A percentile compares a stretch with the other conserved stretches of the same genome.
These are phyloP conservation scores for Aspergillus conjunctus DNA, from an alignment of 495 filamentous ascomycete genomes.

Conservation along the genomic window DNA sequence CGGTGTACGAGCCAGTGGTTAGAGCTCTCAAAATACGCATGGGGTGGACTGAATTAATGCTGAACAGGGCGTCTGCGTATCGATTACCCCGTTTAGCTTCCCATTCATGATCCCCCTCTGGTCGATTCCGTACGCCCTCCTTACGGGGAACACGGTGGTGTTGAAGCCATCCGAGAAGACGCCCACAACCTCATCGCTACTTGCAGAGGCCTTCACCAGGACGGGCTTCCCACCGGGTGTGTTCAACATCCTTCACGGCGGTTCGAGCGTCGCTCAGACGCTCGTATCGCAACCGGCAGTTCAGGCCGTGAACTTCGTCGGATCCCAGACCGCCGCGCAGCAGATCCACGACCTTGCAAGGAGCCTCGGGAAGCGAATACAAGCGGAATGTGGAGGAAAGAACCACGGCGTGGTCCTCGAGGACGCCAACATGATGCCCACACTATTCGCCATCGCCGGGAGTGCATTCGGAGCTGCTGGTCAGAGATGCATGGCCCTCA, in stretches of 20 bases:
- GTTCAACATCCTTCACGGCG: constrained; percentile 36
- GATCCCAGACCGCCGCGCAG: constrained; percentile 28
- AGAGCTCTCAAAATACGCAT: background rate
- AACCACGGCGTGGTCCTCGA: constrained; percentile 35
- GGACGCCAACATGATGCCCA: constrained; percentile 34
- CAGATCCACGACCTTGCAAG: constrained; percentile 31
- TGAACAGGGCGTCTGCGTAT: constrained; percentile 30
- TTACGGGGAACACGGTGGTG: constrained; percentile 30
- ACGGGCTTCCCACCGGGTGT: constrained; percentile 32
- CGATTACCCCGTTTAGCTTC: constrained; percentile 35
- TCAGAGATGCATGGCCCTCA: constrained; percentile 35
- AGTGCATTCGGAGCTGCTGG: constrained; percentile 37
- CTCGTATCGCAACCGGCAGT: constrained; percentile 30
- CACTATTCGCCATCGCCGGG: constrained; percentile 33
- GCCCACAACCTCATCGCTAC: constrained; percentile 22
- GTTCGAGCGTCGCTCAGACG: constrained; percentile 18
- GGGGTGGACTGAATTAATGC: background rate
- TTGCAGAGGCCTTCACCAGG: constrained; percentile 28
- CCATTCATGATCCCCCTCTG: constrained; percentile 33
- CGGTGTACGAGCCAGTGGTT: constrained; percentile 31
- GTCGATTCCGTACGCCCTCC: constrained; percentile 28
- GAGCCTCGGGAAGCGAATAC: constrained; percentile 29
- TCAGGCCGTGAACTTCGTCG: constrained; percentile 34
- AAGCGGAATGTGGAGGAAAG: constrained; percentile 35
- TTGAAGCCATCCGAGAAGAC: constrained; percentile 31